Evolutionary conservation across 2,329 filamentous ascomycete genomes (phyloP).

Genomic region (Mycosphaerella sp.): DNA sequence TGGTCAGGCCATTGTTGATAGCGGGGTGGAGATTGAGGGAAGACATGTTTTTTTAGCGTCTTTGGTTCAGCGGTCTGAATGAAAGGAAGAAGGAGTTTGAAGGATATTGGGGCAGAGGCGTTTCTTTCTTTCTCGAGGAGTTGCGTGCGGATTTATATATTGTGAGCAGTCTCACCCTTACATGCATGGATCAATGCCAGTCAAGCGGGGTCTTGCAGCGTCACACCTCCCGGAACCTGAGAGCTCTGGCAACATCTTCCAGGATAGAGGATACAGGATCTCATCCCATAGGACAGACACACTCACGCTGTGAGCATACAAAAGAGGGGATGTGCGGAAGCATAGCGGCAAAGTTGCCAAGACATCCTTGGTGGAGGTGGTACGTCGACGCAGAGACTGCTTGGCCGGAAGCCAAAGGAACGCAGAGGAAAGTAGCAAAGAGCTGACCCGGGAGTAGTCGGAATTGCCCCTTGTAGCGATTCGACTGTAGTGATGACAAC

Average conservation of each 20-base stretch:
- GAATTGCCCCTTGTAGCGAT: no score
- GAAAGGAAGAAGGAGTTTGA: no score
- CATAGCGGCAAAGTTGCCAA: background rate
- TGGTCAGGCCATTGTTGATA: constrained; percentile 56
- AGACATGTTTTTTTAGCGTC: constrained; percentile 1
- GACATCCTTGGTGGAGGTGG: no score
- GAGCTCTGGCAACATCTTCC: background rate
- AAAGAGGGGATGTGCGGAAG: constrained; percentile 8
- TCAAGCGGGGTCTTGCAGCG: constrained; percentile 10
- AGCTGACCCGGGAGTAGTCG: no score
- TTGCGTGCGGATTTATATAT: constrained; percentile 1
- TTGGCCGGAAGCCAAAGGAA: no score
- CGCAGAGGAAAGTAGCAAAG: no score
- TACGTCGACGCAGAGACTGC: no score
- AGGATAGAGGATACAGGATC: background rate
- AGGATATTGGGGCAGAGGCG: background rate
- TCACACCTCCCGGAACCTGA: background rate
- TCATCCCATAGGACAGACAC: constrained; percentile 2
- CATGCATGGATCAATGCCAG: constrained; percentile 6
- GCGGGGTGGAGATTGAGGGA: constrained; percentile 48
- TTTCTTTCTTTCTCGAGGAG: background rate
- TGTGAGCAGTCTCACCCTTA: background rate
- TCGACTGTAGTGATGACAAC: no score
- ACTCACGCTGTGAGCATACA: constrained; percentile 1
- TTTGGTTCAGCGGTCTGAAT: background rate